Conservation (phyloP, 305 asterid species). For the Fraxinus sp. region DNA sequence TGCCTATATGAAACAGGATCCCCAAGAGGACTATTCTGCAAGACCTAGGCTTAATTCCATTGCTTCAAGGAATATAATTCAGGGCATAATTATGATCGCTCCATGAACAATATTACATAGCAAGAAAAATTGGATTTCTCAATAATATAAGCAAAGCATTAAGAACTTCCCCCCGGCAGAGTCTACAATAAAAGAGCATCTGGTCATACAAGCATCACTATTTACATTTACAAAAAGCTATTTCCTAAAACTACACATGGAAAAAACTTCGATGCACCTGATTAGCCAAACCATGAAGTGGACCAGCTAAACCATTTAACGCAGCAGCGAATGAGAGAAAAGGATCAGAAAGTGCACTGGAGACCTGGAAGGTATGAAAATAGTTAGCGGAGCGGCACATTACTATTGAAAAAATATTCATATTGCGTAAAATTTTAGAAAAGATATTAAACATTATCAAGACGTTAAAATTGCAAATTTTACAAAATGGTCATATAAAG, state of each 20-base stretch:
- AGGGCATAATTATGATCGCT: neutral
- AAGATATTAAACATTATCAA: neutral
- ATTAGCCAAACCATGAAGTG: slow-evolving; percentile 91
- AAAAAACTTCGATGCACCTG: slow-evolving; percentile 48
- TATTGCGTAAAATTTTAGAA: slow-evolving; percentile 6
- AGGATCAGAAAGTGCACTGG: slow-evolving; percentile 92
- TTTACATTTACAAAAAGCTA: slow-evolving; percentile 4
- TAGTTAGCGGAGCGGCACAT: slow-evolving; percentile 8
- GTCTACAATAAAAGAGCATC: neutral
- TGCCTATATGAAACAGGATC: neutral
- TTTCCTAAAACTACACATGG: slow-evolving; percentile 6
- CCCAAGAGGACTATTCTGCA: neutral
- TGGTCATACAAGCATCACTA: neutral
- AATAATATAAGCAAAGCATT: neutral
- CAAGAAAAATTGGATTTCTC: neutral
- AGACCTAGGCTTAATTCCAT: neutral
- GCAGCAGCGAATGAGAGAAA: slow-evolving; percentile 94
- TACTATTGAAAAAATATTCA: neutral
- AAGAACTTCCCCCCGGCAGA: neutral
- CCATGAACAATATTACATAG: neutral
- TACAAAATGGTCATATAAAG: slow-evolving; percentile 8
- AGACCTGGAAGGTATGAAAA: slow-evolving; percentile 47
- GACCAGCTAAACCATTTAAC: slow-evolving; percentile 88
- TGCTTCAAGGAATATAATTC: neutral
- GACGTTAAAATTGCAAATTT: neutral